Base-by-base conservation (phyloP, 345 rosid genomes). In the Heritiera fomes region DNA sequence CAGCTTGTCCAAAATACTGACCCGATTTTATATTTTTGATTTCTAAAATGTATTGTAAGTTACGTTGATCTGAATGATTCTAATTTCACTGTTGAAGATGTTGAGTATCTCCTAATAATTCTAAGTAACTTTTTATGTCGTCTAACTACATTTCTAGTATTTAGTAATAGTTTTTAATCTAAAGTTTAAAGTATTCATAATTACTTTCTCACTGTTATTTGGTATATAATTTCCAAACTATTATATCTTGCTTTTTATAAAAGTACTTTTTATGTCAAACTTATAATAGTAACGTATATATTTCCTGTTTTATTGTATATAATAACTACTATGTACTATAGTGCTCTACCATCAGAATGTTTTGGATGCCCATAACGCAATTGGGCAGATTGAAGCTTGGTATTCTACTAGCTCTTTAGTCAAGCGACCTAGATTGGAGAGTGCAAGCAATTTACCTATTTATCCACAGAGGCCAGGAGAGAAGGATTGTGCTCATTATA, bases 401-500 rank as follows among this genome's bases (percentile, higher is more conserved):
- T 95, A 91, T 89, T 81, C 94, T 81, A 84, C 93, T 68, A 85
- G 86, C 88, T 83, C 82, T 83, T 85, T 89, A 86, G 87, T 89
- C 85, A 95, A 95, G 95, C 99, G 97, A 76, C 84, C 88, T 95
- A 93, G 93, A 89, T 83, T 88, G 87, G 93, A 93, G 91, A 89
- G 84, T 87, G 83, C 94, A 67, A 92, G 91, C 90, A 86, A 87
- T 90, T 87, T 91, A 86, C 87, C 94, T 89, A 81, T 93, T 59
- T 95, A 93, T 86, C 98, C 99, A 61, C 99, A 95, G 84, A 87
- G 98, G 85, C 93, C 97, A 23, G 99, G 99, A 82, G 97, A 92
- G 91, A 95, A 93, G 88, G 98, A 95, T 82, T 95, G 99, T 91
- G 92, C 97, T 81, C 92, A 93, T 91, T 95, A 93, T 93, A 95